phyloP scores from a whole-genome alignment of 2,329 filamentous ascomycete genomes.

The Plenodomus tracheiphilus region DNA sequence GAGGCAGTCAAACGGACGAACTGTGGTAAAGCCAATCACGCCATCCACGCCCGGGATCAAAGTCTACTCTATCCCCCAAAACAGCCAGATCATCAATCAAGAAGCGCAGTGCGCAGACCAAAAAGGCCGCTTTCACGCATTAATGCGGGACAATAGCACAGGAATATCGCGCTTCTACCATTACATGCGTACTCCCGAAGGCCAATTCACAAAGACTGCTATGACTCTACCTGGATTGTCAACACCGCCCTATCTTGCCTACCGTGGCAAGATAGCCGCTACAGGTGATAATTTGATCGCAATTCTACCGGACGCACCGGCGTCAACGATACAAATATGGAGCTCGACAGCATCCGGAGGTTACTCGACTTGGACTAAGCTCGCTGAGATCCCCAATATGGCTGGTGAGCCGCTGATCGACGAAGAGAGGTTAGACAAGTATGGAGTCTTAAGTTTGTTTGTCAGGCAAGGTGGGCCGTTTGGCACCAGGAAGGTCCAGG shows the following conservation, averaged over 20 bases:
- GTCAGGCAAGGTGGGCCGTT: constrained; percentile 40
- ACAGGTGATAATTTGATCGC: constrained; percentile 33
- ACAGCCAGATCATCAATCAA: constrained; percentile 55
- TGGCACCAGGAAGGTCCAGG: constrained; percentile 37
- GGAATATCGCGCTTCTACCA: constrained; percentile 38
- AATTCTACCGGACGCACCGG: constrained; percentile 36
- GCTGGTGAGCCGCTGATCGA: constrained; percentile 38
- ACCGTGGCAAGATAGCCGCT: constrained; percentile 37
- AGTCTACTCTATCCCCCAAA: constrained; percentile 52
- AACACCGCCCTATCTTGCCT: constrained; percentile 36
- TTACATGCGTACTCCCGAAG: constrained; percentile 32
- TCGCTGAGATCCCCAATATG: constrained; percentile 35
- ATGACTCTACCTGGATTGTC: constrained; percentile 35
- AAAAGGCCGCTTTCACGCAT: constrained; percentile 53
- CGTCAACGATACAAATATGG: constrained; percentile 33
- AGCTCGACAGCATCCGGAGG: constrained; percentile 30
- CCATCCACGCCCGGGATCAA: constrained; percentile 50
- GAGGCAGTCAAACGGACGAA: constrained; percentile 45
- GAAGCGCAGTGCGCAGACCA: constrained; percentile 54
- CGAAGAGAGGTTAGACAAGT: constrained; percentile 30
- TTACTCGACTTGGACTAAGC: constrained; percentile 36
- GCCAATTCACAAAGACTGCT: constrained; percentile 36
- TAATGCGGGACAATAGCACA: constrained; percentile 51
- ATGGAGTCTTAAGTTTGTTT: constrained; percentile 37
- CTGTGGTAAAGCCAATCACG: constrained; percentile 48